Conservation (phyloP, 495 filamentous ascomycete species). For the Mytilinidion resinicola region DNA sequence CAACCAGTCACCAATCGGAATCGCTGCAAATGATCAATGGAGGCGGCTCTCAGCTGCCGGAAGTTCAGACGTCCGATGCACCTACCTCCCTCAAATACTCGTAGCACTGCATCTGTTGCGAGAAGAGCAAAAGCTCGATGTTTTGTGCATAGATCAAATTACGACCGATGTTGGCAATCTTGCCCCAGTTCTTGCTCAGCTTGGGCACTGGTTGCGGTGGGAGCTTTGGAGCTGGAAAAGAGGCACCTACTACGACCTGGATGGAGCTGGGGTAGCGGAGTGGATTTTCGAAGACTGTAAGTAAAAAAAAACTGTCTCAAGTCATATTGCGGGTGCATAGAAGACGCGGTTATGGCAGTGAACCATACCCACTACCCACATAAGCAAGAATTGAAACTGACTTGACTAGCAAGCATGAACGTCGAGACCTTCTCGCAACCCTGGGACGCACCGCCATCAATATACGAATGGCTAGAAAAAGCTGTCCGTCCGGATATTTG, state of each 20-base stretch:
- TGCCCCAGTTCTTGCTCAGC: constrained; percentile 66
- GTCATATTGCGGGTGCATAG: constrained; percentile 11
- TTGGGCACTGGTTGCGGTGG: constrained; percentile 84
- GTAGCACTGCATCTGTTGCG: constrained; percentile 75
- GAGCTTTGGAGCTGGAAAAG: constrained; percentile 53
- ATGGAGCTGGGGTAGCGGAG: constrained; percentile 53
- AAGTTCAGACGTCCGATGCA: constrained; percentile 49
- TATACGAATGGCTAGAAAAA: constrained; percentile 58
- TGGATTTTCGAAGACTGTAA: constrained; percentile 56
- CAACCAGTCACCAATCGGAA: constrained; percentile 21
- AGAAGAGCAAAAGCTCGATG: constrained; percentile 83
- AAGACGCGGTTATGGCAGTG: too few species aligned
- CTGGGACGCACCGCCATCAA: constrained; percentile 56
- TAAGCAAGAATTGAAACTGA: neutral
- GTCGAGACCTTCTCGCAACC: constrained; percentile 44
- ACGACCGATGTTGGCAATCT: constrained; percentile 50
- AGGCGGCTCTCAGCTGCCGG: constrained; percentile 28
- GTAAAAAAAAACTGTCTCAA: constrained; percentile 2
- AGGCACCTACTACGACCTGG: constrained; percentile 61
- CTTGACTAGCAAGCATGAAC: neutral
- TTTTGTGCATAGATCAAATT: constrained; percentile 51
- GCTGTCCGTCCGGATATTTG: constrained; percentile 24
- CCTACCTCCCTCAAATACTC: constrained; percentile 60
- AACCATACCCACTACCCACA: too few species aligned
- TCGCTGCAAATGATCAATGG: constrained; percentile 26